Conservation (phyloP, 495 filamentous ascomycete genomes). For the Hypoxylon perforatum region DNA sequence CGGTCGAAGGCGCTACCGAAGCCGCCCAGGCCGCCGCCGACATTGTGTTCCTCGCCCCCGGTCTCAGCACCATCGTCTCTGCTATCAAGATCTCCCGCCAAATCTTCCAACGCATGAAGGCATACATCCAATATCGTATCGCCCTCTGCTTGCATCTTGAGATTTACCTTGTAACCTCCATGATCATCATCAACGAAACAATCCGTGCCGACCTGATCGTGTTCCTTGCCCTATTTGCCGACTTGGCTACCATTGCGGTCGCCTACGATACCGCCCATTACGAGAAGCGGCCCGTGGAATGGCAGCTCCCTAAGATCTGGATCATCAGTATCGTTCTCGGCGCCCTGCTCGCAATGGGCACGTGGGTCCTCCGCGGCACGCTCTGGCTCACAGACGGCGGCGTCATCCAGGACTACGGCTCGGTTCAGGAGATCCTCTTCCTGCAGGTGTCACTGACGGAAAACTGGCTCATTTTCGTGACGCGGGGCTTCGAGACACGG, state of each 20-base stretch:
- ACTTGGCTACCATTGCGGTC: conserved; percentile 88
- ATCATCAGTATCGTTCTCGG: conserved; percentile 85
- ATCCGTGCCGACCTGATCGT: conserved; percentile 86
- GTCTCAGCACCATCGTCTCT: conserved; percentile 89
- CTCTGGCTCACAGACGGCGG: conserved; percentile 76
- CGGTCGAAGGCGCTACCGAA: conserved; percentile 89
- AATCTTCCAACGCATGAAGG: conserved; percentile 96
- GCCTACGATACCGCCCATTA: conserved; percentile 92
- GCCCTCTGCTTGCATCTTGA: conserved; percentile 88
- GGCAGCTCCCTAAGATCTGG: conserved; percentile 91
- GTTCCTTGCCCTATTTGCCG: conserved; percentile 91
- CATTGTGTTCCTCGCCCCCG: conserved; percentile 89
- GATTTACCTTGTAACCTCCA: conserved; percentile 88
- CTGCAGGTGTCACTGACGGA: conserved; percentile 87
- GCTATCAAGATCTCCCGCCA: conserved; percentile 91
- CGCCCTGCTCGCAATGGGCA: conserved; percentile 77
- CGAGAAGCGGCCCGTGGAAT: conserved; percentile 85
- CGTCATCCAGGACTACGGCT: conserved; percentile 85
- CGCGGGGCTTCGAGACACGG: conserved; percentile 80
- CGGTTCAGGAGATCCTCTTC: conserved; percentile 83
- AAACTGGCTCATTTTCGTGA: conserved; percentile 96
- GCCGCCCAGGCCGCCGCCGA: conserved; percentile 90
- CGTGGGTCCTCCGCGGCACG: conserved; percentile 82
- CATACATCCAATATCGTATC: conserved; percentile 94
- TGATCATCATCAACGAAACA: conserved; percentile 80